A percentile compares a stretch with the other conserved stretches of the same genome.
Conservation (phyloP, 805 yeast genomes). For the Yamadazyma akitaensis region DNA sequence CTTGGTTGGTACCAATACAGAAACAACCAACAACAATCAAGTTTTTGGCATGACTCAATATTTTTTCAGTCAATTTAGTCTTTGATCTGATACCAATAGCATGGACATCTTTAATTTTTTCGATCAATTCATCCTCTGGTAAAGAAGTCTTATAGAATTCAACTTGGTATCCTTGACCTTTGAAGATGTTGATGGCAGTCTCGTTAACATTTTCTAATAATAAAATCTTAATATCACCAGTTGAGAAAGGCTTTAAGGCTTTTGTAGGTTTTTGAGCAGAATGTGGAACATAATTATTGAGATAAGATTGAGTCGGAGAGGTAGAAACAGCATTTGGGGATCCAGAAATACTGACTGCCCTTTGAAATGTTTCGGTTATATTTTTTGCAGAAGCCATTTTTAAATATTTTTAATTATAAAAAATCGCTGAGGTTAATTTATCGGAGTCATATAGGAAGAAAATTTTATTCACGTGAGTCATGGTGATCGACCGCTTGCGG, state of each 20-base stretch:
- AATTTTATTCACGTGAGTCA: slow-evolving; percentile 8
- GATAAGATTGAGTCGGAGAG: slow-evolving; percentile 75
- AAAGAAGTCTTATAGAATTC: slow-evolving; percentile 88
- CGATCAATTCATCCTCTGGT: slow-evolving; percentile 90
- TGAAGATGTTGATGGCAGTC: slow-evolving; percentile 85
- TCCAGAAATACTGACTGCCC: slow-evolving; percentile 49
- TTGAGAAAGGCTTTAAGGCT: slow-evolving; percentile 87
- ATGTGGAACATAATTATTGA: slow-evolving; percentile 49
- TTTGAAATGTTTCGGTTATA: slow-evolving; percentile 58
- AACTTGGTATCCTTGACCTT: slow-evolving; percentile 92
- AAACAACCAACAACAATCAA: slow-evolving; percentile 92
- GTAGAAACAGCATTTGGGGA: slow-evolving; percentile 76
- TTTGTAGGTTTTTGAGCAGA: slow-evolving; percentile 49
- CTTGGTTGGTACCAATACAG: slow-evolving; percentile 99
- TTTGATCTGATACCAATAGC: slow-evolving; percentile 98
- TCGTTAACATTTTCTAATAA: slow-evolving; percentile 89
- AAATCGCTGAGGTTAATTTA: slow-evolving; percentile 5
- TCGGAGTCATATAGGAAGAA: slow-evolving; percentile 9
- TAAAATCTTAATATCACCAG: slow-evolving; percentile 91
- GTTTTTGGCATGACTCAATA: slow-evolving; percentile 83
- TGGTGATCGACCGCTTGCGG: slow-evolving; percentile 2
- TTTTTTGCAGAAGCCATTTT: slow-evolving; percentile 67
- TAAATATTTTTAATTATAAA: not conserved
- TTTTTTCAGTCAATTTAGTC: slow-evolving; percentile 78
- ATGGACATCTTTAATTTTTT: slow-evolving; percentile 88